Evolutionary conservation across 495 filamentous ascomycete species (phyloP).

Genomic region (Penicillium angulare): DNA sequence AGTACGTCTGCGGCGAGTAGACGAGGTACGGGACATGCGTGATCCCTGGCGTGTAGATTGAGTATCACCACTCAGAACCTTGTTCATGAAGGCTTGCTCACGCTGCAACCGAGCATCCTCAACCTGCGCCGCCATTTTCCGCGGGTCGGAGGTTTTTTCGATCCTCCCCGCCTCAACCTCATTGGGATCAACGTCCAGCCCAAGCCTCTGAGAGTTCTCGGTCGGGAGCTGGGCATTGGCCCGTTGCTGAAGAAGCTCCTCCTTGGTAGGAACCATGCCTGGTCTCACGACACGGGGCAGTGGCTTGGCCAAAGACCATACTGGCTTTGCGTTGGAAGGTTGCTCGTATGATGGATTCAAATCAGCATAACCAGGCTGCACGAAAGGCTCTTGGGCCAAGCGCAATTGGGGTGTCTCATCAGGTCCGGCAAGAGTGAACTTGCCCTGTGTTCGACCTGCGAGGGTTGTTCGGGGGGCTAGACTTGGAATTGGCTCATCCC

Average conservation of each 20-base stretch:
- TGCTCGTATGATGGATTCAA: slow-evolving; percentile 48
- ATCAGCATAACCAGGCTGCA: slow-evolving; percentile 43
- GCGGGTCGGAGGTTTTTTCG: slow-evolving; percentile 29
- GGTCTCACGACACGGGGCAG: slow-evolving; percentile 48
- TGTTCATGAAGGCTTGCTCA: slow-evolving; percentile 40
- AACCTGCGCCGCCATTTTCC: slow-evolving; percentile 43
- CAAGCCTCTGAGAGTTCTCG: slow-evolving; percentile 35
- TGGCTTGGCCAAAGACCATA: slow-evolving; percentile 51
- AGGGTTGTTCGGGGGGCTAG: slow-evolving; percentile 29
- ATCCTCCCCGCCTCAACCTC: slow-evolving; percentile 38
- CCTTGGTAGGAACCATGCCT: slow-evolving; percentile 43
- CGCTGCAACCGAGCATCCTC: slow-evolving; percentile 43
- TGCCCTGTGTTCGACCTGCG: slow-evolving; percentile 30
- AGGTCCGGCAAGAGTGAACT: slow-evolving; percentile 38
- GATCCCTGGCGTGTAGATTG: slow-evolving; percentile 16
- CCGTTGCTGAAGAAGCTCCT: slow-evolving; percentile 32
- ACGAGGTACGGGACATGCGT: slow-evolving; percentile 30
- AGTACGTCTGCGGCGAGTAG: slow-evolving; percentile 19
- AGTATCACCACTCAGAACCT: slow-evolving; percentile 31
- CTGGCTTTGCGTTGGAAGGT: slow-evolving; percentile 37
- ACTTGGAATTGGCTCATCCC: slow-evolving; percentile 21
- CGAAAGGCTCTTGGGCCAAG: slow-evolving; percentile 38
- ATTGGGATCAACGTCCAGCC: slow-evolving; percentile 39
- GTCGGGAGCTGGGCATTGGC: slow-evolving; percentile 29
- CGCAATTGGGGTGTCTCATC: slow-evolving; percentile 37